Base-by-base conservation (phyloP, 345 rosid genomes). In the Litchi chinensis region DNA sequence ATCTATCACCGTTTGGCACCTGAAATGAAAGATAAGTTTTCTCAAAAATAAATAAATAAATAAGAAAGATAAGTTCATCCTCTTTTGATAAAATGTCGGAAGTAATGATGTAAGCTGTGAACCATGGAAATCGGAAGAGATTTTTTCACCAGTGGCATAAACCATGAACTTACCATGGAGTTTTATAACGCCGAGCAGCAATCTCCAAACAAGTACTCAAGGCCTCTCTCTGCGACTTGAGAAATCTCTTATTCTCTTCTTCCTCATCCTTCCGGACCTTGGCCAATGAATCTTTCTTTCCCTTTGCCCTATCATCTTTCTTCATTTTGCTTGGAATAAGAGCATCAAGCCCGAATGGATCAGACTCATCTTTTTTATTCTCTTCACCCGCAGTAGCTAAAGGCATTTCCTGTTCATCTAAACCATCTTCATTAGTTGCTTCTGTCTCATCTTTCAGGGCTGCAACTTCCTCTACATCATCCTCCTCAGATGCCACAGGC, bases 1-100 rank as follows among this genome's bases (percentile, higher is more conserved):
- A 86, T 94, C 99, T 84, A 96, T 93, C 69, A 86, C 95, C 0
- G 97, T 96, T 86, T 96, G 99, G 78, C 99, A 96, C 99, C 98
- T 96, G 86, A 65, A 70, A 86, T 73, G 57, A 67, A 77, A 57
- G 22, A 16, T 5, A 39, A 12, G 16, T 66, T 22, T 26, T 26
- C 28, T 26, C 28, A 26, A 26, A 26, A 1, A 26, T 0, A 26
- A 26, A 26, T 0, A 26, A 1, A 26, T 0, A 26, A 26, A 26
- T 0, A 26, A 26, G 57, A 67, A 77, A 57, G 22, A 16, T 5
- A 39, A 12, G 16, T 66, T 22, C 1, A 21, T 37, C 40, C 56
- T 59, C 70, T 52, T 52, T 24, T 12, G 59, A 54, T 62, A 10
- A 43, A 66, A 57, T 52, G 12, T 64, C 11, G 68, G 68, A 9